These are phyloP conservation scores for Coemansia sp. DNA, from an alignment of 192 early-diverging fungal species.

Conservation along the genomic window DNA sequence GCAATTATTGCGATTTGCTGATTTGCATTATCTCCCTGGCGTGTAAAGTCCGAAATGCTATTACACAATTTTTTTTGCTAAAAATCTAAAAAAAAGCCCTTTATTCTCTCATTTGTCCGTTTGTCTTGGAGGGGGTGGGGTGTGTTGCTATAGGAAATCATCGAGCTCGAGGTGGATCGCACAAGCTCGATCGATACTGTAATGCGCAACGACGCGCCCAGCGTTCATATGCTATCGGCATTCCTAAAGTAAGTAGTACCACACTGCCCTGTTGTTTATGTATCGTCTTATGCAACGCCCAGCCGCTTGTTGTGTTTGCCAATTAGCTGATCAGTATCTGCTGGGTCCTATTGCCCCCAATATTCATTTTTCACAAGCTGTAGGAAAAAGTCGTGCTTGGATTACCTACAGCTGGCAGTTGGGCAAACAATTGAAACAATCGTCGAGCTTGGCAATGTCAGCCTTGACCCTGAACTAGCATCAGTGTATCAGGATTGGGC, in stretches of 20 bases:
- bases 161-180: slow-evolving; percentile 43
- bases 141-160: slow-evolving; percentile 47
- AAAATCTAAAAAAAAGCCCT: no score
- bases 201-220: slow-evolving; percentile 52
- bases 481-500: slow-evolving; percentile 51
- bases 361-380: not conserved
- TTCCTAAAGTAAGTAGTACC: slow-evolving; percentile 18
- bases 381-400: slow-evolving; percentile 30
- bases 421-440: slow-evolving; percentile 43
- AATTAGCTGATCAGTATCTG: not conserved
- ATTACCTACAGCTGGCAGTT: slow-evolving; percentile 38
- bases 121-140: no score
- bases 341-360: no score
- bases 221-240: slow-evolving; percentile 44
- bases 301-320: not conserved
- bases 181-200: slow-evolving; percentile 38
- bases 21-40: not conserved
- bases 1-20: not conserved
- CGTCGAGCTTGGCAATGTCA: slow-evolving; percentile 26
- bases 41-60: no score
- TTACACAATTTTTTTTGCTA: no score
- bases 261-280: not conserved
- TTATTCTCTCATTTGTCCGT: no score
- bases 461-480: slow-evolving; percentile 37
- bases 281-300: no score